Percentiles rank a stretch among this genome's conserved stretches.
phyloP scores from a whole-genome alignment of 441 rosid species.

The Jatropha multifida region DNA sequence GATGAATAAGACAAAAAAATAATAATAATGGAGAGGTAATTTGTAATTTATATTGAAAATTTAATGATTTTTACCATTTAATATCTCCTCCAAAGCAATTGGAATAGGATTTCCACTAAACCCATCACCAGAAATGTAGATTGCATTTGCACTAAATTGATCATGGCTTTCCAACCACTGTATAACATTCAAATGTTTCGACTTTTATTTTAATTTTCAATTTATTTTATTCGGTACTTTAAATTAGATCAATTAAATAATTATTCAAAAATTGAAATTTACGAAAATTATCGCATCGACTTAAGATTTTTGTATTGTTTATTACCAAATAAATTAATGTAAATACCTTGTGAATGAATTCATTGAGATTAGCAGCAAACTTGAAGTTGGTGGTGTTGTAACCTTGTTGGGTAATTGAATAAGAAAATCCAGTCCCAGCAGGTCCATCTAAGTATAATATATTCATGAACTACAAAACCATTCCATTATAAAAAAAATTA shows the following conservation, averaged over 20 bases:
- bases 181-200: no score
- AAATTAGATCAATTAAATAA: no score
- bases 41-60: no score
- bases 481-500: no score
- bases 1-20: not conserved
- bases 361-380: conserved; percentile 1
- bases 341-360: conserved; percentile 21
- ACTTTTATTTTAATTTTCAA: no score
- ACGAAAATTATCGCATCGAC: no score
- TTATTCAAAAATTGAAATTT: no score
- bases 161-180: not conserved
- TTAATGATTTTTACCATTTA: not conserved
- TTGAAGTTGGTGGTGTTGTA: conserved; percentile 7
- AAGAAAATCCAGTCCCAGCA: conserved; percentile 26
- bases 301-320: no score
- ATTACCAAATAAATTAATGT: no score
- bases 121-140: conserved; percentile 12
- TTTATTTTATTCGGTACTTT: no score
- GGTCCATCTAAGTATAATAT: conserved; percentile 11
- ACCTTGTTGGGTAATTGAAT: conserved; percentile 16
- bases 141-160: not conserved
- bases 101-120: conserved; percentile 7
- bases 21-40: not conserved
- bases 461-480: not conserved
- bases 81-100: not conserved